These are phyloP conservation scores for Boletus tomentosulus DNA, from an alignment of 768 basidiomycete genomes.

Conservation along the genomic window DNA sequence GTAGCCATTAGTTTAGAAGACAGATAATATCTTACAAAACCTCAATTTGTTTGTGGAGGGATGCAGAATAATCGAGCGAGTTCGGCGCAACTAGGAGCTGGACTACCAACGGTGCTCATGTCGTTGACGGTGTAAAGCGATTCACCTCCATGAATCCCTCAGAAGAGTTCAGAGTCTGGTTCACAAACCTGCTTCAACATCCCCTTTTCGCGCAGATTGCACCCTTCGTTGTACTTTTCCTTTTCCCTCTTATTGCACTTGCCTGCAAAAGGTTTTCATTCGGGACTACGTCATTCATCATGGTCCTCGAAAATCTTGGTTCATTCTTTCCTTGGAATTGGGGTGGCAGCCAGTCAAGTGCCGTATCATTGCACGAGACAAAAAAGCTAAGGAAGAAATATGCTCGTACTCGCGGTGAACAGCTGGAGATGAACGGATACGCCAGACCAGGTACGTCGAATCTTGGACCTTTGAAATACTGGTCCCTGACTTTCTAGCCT, in stretches of 20 bases:
- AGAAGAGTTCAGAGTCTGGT: conserved; percentile 39
- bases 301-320: conserved; percentile 61
- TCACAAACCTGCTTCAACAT: conserved; percentile 35
- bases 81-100: conserved; percentile 13
- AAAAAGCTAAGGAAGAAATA: conserved; percentile 49
- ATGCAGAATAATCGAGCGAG: conserved; percentile 16
- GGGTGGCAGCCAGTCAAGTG: conserved; percentile 32
- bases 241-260: conserved; percentile 36
- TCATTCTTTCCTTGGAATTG: conserved; percentile 62
- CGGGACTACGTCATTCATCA: conserved; percentile 25
- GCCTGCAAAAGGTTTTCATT: conserved; percentile 30
- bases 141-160: conserved; percentile 41
- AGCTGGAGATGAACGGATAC: conserved; percentile 43
- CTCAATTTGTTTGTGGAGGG: background rate
- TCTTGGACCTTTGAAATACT: background rate
- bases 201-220: conserved; percentile 52
- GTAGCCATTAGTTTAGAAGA: conserved; percentile 42
- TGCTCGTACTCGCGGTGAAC: conserved; percentile 52
- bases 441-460: conserved; percentile 26
- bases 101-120: conserved; percentile 25
- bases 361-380: conserved; percentile 28
- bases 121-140: conserved; percentile 24
- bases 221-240: conserved; percentile 51
- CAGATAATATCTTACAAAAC: fast-evolving
- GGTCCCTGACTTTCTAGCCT: background rate